Percentiles rank a stretch among this genome's conserved stretches.
phyloP scores from a whole-genome alignment of 805 yeast species.

The Kazachstania psychrophila region DNA sequence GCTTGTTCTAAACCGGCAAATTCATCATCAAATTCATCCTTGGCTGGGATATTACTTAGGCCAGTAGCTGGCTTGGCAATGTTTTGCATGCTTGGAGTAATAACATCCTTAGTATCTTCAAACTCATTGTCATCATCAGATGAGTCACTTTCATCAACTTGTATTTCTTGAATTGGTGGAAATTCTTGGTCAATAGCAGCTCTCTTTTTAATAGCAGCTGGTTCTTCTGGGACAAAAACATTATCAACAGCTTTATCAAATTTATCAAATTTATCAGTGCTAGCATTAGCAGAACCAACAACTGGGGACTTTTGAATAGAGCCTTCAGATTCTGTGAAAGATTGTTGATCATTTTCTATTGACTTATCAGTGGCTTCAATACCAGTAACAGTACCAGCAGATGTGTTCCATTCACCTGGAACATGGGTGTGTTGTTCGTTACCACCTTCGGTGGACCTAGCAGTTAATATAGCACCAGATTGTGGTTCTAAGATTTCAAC shows the following conservation, averaged over 20 bases:
- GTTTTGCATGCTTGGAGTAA: slow-evolving; percentile 4
- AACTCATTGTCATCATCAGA: slow-evolving; percentile 34
- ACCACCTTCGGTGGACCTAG: not conserved
- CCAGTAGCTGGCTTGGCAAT: slow-evolving; percentile 7
- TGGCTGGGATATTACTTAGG: no score
- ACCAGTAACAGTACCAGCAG: slow-evolving; percentile 12
- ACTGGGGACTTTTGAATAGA: slow-evolving; percentile 14
- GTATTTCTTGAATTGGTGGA: slow-evolving; percentile 53
- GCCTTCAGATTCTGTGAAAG: slow-evolving; percentile 7
- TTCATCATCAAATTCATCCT: slow-evolving; percentile 33
- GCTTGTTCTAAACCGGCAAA: slow-evolving; percentile 39
- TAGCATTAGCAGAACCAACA: slow-evolving; percentile 9
- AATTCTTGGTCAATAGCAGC: slow-evolving; percentile 38
- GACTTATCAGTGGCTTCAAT: not conserved
- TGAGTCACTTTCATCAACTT: slow-evolving; percentile 44
- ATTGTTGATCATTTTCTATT: not conserved
- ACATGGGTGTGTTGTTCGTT: slow-evolving; percentile 4
- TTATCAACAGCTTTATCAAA: slow-evolving; percentile 6
- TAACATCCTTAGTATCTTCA: slow-evolving; percentile 11
- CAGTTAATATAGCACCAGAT: not conserved
- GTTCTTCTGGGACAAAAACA: slow-evolving; percentile 6
- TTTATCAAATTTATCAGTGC: slow-evolving; percentile 2
- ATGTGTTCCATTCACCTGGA: slow-evolving; percentile 14
- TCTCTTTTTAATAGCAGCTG: slow-evolving; percentile 10
- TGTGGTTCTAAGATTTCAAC: slow-evolving; percentile 33